Evolutionary conservation across 352 stramenopile genomes (phyloP), one percentile per base, ranked within the genome.

Genomic region (Globisporangium takayamanum): DNA sequence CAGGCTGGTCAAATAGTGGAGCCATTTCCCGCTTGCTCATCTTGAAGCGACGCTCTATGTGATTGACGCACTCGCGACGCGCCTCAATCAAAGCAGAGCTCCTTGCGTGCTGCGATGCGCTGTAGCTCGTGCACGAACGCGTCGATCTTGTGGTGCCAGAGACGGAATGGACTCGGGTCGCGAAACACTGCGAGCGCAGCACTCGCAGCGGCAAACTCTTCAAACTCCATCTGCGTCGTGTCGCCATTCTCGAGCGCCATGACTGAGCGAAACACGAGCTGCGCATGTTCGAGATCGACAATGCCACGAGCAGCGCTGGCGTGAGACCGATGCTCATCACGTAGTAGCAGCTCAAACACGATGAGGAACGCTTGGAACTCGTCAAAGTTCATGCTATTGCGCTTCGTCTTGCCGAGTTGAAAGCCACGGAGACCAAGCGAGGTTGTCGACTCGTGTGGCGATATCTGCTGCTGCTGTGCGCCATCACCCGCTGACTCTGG

Each of bases 211-310:
- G 73, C 50, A 41, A 89, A 89, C 48, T 89, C 79, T 50, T 84
- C 73, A 42, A 87, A 85, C 50, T 89, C 79, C 33, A 89, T 74
- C 53, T 74, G 71, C 2, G 66, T 55, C 4, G 64, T 63, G 61
- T 86, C 79, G 47, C 71, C 68, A 49, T 81, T 83, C 25, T 86
- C 75, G 11, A 83, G 62, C 12, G 67, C 48, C 74, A 89, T 83
- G 16, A 77, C 73, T 0, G 67, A 66, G 6, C 56, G 62, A 52
- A 89, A 89, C 0, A 89, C 42, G 3, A 69, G 63, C 5, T 66
- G 63, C 1, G 69, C 75, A 15, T 61, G 68, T n/a, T 49, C 20
- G 0, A 42, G n/a, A 12, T 30, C 2, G 41, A 50, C 33, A 12
- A 12, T 5, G 15, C n/a, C 50, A 2, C 1, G 30, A 2, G 18